Base-by-base conservation (phyloP, 495 filamentous ascomycete genomes). In the Neurospora hispaniola region DNA sequence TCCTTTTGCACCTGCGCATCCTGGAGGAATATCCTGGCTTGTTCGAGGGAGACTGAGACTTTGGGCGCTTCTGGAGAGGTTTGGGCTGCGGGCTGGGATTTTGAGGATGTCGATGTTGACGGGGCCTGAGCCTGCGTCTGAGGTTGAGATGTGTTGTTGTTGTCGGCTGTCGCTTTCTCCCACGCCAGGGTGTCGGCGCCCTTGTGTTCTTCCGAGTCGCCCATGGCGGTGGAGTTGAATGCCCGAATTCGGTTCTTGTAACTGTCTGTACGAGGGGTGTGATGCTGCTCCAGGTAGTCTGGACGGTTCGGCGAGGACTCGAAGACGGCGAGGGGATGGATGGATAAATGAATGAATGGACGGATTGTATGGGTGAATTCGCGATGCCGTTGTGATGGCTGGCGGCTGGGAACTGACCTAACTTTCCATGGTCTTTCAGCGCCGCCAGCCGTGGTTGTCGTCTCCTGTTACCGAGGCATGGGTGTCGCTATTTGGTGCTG, bases 1-100 rank as follows among this genome's bases (percentile, higher is more conserved):
- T 91, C 88, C 78, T 90, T 84, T 41, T 88, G 87, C 66, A 97
- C 92, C n/a, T 85, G 86, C 9, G 92, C 89, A 71, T 94, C 91
- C 54, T 92, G 83, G n/a, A 98, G 88, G 78, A 98, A 97, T 72
- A 85, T 89, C 42, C 86, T 82, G 23, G 93, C 93, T 78, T 93
- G 89, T 20, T 93, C 88, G 20, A 95, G 78, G 12, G 91, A 62
- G 54, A 62, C 84, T 38, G 84, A 77, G 70, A 79, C 77, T 20
- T 79, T 79, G 27, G 76, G 71, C 27, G 77, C 71, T 72, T 79
- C 73, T 18, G 73, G 4, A 14, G n/a, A 69, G 39, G 72, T 40
- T 23, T 72, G 42, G 20, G 48, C 20, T 42, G 66, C n/a, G 16
- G 39, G 14, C 8, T 70, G 68, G 38, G 62, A 46, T 39, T 35